Conservation (phyloP, 1,139 yeast species). For the Meyerozyma carpophila region DNA sequence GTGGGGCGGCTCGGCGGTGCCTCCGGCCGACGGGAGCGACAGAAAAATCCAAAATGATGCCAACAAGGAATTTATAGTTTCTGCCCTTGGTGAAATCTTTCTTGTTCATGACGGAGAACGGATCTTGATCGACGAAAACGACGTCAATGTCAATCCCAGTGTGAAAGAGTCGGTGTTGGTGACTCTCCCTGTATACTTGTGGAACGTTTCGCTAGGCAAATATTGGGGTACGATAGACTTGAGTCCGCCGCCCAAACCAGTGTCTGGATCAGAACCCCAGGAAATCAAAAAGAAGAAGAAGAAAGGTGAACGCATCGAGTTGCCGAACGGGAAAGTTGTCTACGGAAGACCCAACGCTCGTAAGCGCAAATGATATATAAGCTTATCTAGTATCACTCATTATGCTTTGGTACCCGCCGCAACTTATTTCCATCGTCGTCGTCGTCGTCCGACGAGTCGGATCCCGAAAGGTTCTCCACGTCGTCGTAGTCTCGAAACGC, state of each 20-base stretch:
- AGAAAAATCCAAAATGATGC: slow-evolving; percentile 29
- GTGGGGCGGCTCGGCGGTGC: slow-evolving; percentile 49
- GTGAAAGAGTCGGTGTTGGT: slow-evolving; percentile 54
- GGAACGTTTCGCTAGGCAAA: slow-evolving; percentile 45
- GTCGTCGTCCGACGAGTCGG: slow-evolving; percentile 26
- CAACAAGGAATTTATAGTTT: slow-evolving; percentile 53
- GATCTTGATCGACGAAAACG: slow-evolving; percentile 31
- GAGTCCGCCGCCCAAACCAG: slow-evolving; percentile 5
- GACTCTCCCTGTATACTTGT: slow-evolving; percentile 37
- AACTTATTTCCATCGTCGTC: slow-evolving; percentile 14
- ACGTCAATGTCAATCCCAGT: slow-evolving; percentile 33
- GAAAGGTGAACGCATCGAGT: slow-evolving; percentile 41
- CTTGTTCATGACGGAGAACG: slow-evolving; percentile 50
- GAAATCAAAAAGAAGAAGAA: slow-evolving; percentile 27
- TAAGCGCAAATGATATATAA: slow-evolving; percentile 7
- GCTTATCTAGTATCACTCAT: slow-evolving; percentile 16
- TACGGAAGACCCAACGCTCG: slow-evolving; percentile 33
- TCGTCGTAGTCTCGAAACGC: slow-evolving; percentile 22
- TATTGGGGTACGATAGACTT: slow-evolving; percentile 17
- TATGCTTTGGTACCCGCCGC: slow-evolving; percentile 38
- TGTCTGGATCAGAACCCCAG: slow-evolving; percentile 11
- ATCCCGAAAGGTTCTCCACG: slow-evolving; percentile 33
- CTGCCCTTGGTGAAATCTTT: slow-evolving; percentile 65
- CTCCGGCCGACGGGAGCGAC: slow-evolving; percentile 45
- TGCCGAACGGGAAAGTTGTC: slow-evolving; percentile 59